These are phyloP conservation scores for Psilocybe cubensis DNA, from an alignment of 768 basidiomycete species.

Conservation along the genomic window DNA sequence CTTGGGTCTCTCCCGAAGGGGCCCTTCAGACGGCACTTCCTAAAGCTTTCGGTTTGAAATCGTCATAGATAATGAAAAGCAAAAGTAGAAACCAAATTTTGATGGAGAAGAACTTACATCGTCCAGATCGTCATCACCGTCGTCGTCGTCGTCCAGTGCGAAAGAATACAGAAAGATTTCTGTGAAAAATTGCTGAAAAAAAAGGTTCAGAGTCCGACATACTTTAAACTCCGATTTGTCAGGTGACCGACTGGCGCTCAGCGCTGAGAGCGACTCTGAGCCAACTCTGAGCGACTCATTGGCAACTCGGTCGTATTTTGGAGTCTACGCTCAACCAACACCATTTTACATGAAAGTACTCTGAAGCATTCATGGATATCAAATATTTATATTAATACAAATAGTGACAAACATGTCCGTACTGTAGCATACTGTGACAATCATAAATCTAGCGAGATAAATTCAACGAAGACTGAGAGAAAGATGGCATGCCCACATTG, in stretches of 20 bases:
- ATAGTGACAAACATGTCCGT: too few relatives aligned
- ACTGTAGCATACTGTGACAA: too few relatives aligned
- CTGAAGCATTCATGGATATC: too few relatives aligned
- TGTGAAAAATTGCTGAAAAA: not conserved
- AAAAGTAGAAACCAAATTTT: not conserved
- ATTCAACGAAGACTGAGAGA: not conserved
- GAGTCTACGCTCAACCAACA: too few relatives aligned
- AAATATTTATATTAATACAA: too few relatives aligned
- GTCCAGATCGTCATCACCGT: not conserved
- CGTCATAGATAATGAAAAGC: constrained; percentile 36
- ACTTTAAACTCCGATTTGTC: not conserved
- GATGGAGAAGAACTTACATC: constrained; percentile 5
- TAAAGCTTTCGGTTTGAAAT: constrained; percentile 53
- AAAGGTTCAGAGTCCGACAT: not conserved
- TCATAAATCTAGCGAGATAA: not conserved
- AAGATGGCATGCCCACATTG: not conserved
- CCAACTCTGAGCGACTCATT: too few relatives aligned
- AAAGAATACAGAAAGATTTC: not conserved
- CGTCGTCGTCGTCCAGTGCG: not conserved
- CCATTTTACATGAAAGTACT: too few relatives aligned
- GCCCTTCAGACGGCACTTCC: constrained; percentile 64
- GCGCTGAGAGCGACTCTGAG: too few relatives aligned
- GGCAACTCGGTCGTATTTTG: too few relatives aligned
- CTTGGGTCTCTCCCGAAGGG: constrained; percentile 41
- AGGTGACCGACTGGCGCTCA: not conserved